Conservation (phyloP, 345 rosid genomes). For the Syzygium oleosum region DNA sequence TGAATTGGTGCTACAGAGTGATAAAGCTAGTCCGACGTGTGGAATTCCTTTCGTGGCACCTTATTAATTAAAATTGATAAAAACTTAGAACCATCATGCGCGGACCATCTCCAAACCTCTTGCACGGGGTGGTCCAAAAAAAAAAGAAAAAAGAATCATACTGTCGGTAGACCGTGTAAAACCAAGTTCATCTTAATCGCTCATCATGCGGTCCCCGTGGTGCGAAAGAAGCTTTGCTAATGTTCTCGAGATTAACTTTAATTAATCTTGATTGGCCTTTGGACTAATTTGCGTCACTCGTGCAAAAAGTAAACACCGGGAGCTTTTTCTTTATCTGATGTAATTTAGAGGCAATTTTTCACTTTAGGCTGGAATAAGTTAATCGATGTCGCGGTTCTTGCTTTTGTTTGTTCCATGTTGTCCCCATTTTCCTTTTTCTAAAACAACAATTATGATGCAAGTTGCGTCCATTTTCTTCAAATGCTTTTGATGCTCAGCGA, state of each 20-base stretch:
- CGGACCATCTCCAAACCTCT: neutral
- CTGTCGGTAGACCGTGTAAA: neutral
- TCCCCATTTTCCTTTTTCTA: neutral
- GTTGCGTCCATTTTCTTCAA: neutral
- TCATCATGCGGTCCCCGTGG: neutral
- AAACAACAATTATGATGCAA: neutral
- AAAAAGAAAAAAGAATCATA: neutral
- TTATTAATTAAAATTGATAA: neutral
- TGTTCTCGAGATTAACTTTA: neutral
- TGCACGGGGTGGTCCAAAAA: fast-evolving
- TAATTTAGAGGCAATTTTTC: neutral
- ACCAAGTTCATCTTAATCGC: neutral
- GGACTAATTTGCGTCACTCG: neutral
- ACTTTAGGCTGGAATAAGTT: neutral
- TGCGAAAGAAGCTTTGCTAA: neutral
- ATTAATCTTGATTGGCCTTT: neutral
- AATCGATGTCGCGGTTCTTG: neutral
- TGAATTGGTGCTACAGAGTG: neutral
- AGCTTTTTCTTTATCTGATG: neutral
- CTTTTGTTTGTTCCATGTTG: neutral
- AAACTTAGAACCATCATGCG: neutral
- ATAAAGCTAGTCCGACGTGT: neutral
- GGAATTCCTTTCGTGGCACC: fast-evolving
- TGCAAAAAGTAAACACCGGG: neutral
- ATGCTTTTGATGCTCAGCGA: neutral